Conservation (phyloP, 2,329 filamentous ascomycete genomes). For the Diaporthe citrichinensis region DNA sequence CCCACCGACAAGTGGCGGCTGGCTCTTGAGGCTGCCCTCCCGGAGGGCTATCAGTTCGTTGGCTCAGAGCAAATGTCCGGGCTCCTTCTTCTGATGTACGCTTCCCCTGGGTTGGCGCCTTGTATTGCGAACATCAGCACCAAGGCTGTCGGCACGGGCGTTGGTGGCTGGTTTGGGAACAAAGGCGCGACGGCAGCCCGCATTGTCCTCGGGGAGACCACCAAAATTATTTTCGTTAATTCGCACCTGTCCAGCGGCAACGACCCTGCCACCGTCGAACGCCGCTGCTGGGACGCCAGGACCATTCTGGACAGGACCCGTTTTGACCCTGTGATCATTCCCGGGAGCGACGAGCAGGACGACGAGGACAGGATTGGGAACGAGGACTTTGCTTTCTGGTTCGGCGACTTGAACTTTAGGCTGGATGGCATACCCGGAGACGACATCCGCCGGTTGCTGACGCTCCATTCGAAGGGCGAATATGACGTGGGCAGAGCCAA, state of each 20-base stretch:
- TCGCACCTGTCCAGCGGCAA: constrained; percentile 91
- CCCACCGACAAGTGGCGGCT: constrained; percentile 85
- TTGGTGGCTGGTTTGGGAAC: constrained; percentile 95
- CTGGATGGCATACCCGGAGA: constrained; percentile 90
- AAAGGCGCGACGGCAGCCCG: constrained; percentile 90
- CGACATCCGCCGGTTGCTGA: constrained; percentile 88
- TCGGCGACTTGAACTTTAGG: constrained; percentile 95
- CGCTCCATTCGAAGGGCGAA: constrained; percentile 85
- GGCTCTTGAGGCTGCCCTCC: constrained; percentile 80
- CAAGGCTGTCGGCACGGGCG: constrained; percentile 86
- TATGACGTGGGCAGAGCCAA: constrained; percentile 70
- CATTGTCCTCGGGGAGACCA: constrained; percentile 90
- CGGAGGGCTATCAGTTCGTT: constrained; percentile 81
- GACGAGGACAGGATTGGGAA: constrained; percentile 82
- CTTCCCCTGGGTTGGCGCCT: constrained; percentile 80
- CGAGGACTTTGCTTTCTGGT: constrained; percentile 96
- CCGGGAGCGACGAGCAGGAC: constrained; percentile 73
- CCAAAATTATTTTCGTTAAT: constrained; percentile 90
- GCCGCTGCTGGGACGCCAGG: constrained; percentile 89
- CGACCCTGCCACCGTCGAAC: constrained; percentile 82
- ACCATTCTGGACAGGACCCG: constrained; percentile 83
- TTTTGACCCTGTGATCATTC: constrained; percentile 80
- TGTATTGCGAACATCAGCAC: constrained; percentile 87
- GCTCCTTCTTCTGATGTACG: constrained; percentile 86
- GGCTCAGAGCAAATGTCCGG: constrained; percentile 90